Evolutionary conservation across 2,329 filamentous ascomycete genomes (phyloP).

Genomic region (Xylariaceae sp.): DNA sequence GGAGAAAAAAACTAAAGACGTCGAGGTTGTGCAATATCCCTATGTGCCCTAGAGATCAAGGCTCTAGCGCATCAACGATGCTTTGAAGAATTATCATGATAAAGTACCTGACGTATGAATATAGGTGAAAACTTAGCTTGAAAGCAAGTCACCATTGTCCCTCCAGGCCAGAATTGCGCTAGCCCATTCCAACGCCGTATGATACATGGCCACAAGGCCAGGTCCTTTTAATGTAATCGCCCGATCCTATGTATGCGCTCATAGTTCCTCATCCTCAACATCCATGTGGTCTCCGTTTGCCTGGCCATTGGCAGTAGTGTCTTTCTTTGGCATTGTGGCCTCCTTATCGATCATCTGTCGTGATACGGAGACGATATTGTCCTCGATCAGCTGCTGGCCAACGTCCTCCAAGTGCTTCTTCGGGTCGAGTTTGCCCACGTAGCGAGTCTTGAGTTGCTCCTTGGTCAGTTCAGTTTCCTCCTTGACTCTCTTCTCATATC

Average conservation of each 20-base stretch:
- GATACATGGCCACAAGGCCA: slow-evolving; percentile 38
- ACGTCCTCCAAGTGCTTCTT: slow-evolving; percentile 99
- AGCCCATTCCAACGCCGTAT: slow-evolving; percentile 36
- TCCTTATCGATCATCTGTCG: slow-evolving; percentile 99
- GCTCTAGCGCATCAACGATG: too few relatives aligned
- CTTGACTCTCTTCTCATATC: slow-evolving; percentile 98
- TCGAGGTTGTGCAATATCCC: too few relatives aligned
- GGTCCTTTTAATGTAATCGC: slow-evolving; percentile 29
- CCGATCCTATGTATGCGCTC: slow-evolving; percentile 37
- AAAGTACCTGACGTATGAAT: neutral
- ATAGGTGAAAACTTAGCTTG: slow-evolving; percentile 16
- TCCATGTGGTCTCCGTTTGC: slow-evolving; percentile 71
- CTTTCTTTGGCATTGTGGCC: slow-evolving; percentile 83
- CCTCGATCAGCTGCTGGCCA: slow-evolving; percentile 94
- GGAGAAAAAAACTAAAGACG: too few relatives aligned
- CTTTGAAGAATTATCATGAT: neutral
- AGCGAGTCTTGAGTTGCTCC: slow-evolving; percentile 97
- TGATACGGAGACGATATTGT: slow-evolving; percentile 98
- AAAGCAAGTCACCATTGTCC: slow-evolving; percentile 39
- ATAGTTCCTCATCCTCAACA: slow-evolving; percentile 64
- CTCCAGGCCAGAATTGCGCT: slow-evolving; percentile 37
- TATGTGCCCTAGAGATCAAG: too few relatives aligned
- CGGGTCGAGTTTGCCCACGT: slow-evolving; percentile 97
- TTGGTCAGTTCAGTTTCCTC: slow-evolving; percentile 97
- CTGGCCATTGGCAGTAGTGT: slow-evolving; percentile 56